Base-by-base conservation (phyloP, 108 stramenopile species). In the Nitzschia sp. region DNA sequence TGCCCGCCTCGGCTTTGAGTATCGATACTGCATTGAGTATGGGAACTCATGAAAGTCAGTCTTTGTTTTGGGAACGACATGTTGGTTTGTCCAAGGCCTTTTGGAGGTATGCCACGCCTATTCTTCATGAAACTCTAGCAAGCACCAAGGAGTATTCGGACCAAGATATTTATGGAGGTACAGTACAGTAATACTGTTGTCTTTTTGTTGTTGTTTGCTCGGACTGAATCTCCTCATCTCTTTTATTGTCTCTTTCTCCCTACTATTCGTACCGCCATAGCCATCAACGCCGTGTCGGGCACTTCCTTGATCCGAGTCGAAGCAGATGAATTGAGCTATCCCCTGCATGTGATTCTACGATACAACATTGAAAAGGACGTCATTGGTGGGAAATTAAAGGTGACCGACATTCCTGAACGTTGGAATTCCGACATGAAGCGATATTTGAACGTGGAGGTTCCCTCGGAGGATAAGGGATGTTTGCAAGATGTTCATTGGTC, bases 401-500 rank as follows among this genome's bases (percentile, higher is more conserved):
- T 95, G 9, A 56, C 55, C 2, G 88, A 92, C 38, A 86, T 97
- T 27, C 88, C 95, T 15, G 17, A 44, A 33, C 66, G 74, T 46
- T 97, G 96, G 96, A 93, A 92, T 55, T 53, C 75, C 2, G 70
- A 69, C 23, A 94, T 96, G 93, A 84, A 92, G 68, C 59, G 72
- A 50, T 47, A 83, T 8, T 64, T 97, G 2, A 89, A 77, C 53
- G 69, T 94, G 9, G 87, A 92, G 23, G 90, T 95, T 36, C 83
- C 88, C 3, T 79, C 85, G 30, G 92, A 97, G 71, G 79, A 85
- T 30, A 48, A 78, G 36, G 94, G 94, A 17, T 86, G 83, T 53
- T 70, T 96, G 58, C 96, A 97, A 69, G 96, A 97, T 72, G 84
- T 94, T 44, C 94, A 95, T 68, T 97, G 94, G 94, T 75, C 55